Conservation (phyloP, 768 basidiomycete genomes). For the Boletus sp. region DNA sequence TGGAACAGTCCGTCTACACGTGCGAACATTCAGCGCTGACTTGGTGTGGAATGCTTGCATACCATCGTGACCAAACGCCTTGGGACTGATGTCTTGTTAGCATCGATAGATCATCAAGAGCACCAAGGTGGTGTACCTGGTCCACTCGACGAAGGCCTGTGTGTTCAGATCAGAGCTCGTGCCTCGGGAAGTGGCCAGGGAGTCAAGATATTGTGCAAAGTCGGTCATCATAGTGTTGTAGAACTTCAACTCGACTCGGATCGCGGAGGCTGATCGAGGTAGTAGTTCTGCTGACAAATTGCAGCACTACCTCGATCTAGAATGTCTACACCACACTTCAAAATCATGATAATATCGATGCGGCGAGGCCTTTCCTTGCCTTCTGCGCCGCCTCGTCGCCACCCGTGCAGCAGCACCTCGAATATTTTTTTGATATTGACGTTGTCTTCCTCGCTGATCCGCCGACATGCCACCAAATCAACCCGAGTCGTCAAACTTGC, state of each 20-base stretch:
- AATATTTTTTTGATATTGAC: neutral
- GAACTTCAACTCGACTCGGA: too few relatives aligned
- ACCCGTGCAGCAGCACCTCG: too few relatives aligned
- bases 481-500: neutral
- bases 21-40: constrained; percentile 3
- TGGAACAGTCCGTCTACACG: constrained; percentile 16
- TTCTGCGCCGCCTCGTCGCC: neutral
- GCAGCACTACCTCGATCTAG: too few relatives aligned
- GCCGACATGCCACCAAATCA: constrained; percentile 13
- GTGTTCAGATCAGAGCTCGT: constrained; percentile 11
- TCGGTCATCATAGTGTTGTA: constrained; percentile 15
- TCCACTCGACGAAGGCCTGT: constrained; percentile 23
- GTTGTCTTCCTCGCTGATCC: constrained; percentile 8
- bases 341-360: too few relatives aligned
- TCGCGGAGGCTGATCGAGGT: too few relatives aligned
- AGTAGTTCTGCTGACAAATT: too few relatives aligned
- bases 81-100: constrained; percentile 20
- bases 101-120: constrained; percentile 5
- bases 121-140: constrained; percentile 16
- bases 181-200: constrained; percentile 16
- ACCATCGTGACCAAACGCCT: constrained; percentile 16
- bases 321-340: too few relatives aligned
- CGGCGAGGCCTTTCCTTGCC: neutral
- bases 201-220: constrained; percentile 24
- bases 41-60: neutral